Evolutionary conservation across 345 rosid species (phyloP).

Genomic region (Moringa oleifera): DNA sequence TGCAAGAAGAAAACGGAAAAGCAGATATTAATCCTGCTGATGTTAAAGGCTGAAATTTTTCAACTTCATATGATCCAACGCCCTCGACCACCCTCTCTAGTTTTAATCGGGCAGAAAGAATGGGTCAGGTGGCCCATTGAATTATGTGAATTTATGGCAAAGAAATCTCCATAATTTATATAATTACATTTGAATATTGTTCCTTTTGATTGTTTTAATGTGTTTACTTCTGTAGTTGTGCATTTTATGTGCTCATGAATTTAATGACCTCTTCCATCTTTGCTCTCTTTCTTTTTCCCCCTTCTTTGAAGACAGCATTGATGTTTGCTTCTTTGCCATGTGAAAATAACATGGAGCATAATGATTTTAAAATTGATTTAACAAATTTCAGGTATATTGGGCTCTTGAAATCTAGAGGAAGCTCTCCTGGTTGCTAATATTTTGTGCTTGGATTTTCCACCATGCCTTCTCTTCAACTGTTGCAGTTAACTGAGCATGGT

Average conservation of each 20-base stretch:
- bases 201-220: background rate
- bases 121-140: too few relatives aligned
- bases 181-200: too few relatives aligned
- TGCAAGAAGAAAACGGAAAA: too few relatives aligned
- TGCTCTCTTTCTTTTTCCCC: background rate
- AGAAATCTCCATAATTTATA: too few relatives aligned
- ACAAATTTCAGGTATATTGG: conserved; percentile 28
- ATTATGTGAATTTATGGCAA: too few relatives aligned
- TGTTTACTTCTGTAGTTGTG: background rate
- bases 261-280: background rate
- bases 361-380: conserved; percentile 4
- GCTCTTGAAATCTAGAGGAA: conserved; percentile 19
- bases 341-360: conserved; percentile 2
- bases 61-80: too few relatives aligned
- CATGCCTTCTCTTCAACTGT: conserved; percentile 91
- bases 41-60: too few relatives aligned
- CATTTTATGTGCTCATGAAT: background rate
- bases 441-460: conserved; percentile 19
- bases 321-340: background rate
- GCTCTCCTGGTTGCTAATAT: conserved; percentile 20
- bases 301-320: too few relatives aligned
- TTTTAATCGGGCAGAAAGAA: too few relatives aligned
- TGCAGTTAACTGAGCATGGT: conserved; percentile 85
- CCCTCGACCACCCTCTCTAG: too few relatives aligned
- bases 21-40: too few relatives aligned